Evolutionary conservation across 2,329 filamentous ascomycete species (phyloP).

Genomic region (Xylaria sp.): DNA sequence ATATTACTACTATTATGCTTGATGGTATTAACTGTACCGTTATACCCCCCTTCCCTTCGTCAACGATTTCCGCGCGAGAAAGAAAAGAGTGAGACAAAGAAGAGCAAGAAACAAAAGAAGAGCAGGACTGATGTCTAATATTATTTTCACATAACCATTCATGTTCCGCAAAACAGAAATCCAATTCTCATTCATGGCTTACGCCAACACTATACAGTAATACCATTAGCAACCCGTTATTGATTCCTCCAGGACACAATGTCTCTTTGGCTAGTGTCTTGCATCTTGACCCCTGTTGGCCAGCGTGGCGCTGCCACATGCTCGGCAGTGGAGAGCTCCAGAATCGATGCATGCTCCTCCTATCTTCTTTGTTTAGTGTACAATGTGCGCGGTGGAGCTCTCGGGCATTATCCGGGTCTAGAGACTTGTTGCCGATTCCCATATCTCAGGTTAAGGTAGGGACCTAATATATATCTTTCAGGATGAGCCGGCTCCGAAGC

Average conservation of each 20-base stretch:
- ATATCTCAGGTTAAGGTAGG: constrained; percentile 16
- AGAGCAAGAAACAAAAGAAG: neutral
- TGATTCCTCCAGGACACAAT: constrained; percentile 9
- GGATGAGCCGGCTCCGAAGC: constrained; percentile 36
- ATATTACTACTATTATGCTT: constrained; percentile 22
- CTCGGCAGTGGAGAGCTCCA: constrained; percentile 30
- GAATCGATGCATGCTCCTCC: constrained; percentile 30
- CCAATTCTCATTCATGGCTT: constrained; percentile 17
- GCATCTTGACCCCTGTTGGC: constrained; percentile 37
- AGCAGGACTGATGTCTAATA: constrained; percentile 5
- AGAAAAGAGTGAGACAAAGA: neutral
- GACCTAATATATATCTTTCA: constrained; percentile 44
- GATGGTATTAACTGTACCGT: neutral
- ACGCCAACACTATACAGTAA: neutral
- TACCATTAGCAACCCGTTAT: constrained; percentile 6
- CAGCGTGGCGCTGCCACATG: constrained; percentile 33
- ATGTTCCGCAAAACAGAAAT: constrained; percentile 1
- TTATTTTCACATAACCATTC: constrained; percentile 16
- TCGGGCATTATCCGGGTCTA: constrained; percentile 9
- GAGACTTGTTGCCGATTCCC: constrained; percentile 25
- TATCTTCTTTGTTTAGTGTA: constrained; percentile 27
- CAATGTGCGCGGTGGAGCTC: constrained; percentile 22
- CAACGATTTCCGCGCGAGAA: neutral
- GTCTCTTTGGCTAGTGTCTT: constrained; percentile 36
- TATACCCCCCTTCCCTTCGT: constrained; percentile 24